A percentile compares a stretch with the other conserved stretches of the same genome.
These are phyloP conservation scores for Sclerospora graminicola DNA, from an alignment of 352 stramenopile genomes.

Conservation along the genomic window DNA sequence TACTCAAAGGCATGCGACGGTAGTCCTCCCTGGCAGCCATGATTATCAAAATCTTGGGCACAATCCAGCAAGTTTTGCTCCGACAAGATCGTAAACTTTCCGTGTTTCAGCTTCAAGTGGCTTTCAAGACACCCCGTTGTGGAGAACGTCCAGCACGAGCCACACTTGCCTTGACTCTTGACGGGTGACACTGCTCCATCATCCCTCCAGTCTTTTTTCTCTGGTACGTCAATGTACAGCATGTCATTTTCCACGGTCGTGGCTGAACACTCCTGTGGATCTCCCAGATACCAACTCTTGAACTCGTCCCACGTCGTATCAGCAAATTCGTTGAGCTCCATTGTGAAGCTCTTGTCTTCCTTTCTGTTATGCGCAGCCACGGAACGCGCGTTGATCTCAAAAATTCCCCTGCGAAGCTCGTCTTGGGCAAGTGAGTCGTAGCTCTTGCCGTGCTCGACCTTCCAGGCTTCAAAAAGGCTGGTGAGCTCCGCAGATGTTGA, in stretches of 20 bases:
- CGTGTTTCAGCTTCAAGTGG: conserved; percentile 90
- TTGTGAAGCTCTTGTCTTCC: conserved; percentile 34
- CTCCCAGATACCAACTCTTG: conserved; percentile 50
- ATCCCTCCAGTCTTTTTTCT: conserved; percentile 90
- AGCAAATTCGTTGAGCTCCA: conserved; percentile 74
- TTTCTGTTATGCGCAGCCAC: conserved; percentile 54
- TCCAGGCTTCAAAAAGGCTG: conserved; percentile 46
- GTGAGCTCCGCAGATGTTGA: conserved; percentile 16
- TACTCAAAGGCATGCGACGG: conserved; percentile 97
- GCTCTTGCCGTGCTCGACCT: conserved; percentile 25
- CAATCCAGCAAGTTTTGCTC: conserved; percentile 98
- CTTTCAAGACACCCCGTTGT: conserved; percentile 96
- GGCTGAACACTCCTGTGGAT: conserved; percentile 65
- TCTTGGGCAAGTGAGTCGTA: conserved; percentile 45
- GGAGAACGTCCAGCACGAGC: conserved; percentile 98
- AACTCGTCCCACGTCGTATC: conserved; percentile 73
- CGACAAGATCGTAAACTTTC: conserved; percentile 87
- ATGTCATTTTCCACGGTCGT: conserved; percentile 22
- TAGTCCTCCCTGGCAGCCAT: conserved; percentile 94
- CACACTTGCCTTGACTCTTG: conserved; percentile 98
- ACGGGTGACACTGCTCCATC: conserved; percentile 92
- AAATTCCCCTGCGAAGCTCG: conserved; percentile 41
- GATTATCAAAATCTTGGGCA: conserved; percentile 87
- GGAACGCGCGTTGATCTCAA: conserved; percentile 45
- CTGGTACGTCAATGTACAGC: conserved; percentile 44